A percentile compares a stretch with the other conserved stretches of the same genome.
phyloP scores from a whole-genome alignment of 148 eudicot genomes.

The Persicaria tinctoria region DNA sequence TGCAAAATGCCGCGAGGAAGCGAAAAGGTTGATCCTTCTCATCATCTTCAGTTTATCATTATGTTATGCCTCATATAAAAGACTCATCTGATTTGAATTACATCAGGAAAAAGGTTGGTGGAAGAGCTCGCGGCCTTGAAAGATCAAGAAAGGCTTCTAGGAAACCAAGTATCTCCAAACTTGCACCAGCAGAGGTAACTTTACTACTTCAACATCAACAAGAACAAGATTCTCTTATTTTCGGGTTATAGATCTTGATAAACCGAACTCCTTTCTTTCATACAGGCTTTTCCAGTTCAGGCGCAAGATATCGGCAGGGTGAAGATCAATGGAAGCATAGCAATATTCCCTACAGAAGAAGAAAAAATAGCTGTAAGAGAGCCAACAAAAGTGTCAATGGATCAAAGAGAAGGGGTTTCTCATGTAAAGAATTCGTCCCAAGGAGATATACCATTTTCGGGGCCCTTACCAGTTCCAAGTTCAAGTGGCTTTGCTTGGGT shows the following conservation, averaged over 20 bases:
- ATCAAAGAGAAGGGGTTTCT: constrained; percentile 35
- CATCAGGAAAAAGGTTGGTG: constrained; percentile 62
- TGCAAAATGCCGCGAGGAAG: constrained; percentile 71
- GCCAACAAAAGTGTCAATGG: constrained; percentile 40
- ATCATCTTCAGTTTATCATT: background rate
- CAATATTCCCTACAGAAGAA: constrained; percentile 41
- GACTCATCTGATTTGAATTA: background rate
- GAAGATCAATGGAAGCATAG: constrained; percentile 41
- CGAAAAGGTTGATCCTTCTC: constrained; percentile 40
- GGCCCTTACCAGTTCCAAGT: constrained; percentile 79
- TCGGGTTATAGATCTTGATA: background rate
- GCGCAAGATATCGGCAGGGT: constrained; percentile 25
- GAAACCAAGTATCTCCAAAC: constrained; percentile 49
- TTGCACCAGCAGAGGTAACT: constrained; percentile 66
- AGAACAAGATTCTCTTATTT: background rate
- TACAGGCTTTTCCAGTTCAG: constrained; percentile 53
- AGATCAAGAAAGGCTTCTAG: constrained; percentile 37
- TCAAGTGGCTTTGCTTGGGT: constrained; percentile 99
- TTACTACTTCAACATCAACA: constrained; percentile 5
- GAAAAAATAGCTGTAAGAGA: constrained; percentile 35
- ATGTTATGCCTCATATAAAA: background rate
- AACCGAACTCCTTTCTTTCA: background rate
- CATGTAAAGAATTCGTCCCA: constrained; percentile 69
- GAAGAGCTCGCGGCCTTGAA: constrained; percentile 63
- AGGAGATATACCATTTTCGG: constrained; percentile 67